Base-by-base conservation (phyloP, 108 stramenopile genomes). In the Seminavis robusta region DNA sequence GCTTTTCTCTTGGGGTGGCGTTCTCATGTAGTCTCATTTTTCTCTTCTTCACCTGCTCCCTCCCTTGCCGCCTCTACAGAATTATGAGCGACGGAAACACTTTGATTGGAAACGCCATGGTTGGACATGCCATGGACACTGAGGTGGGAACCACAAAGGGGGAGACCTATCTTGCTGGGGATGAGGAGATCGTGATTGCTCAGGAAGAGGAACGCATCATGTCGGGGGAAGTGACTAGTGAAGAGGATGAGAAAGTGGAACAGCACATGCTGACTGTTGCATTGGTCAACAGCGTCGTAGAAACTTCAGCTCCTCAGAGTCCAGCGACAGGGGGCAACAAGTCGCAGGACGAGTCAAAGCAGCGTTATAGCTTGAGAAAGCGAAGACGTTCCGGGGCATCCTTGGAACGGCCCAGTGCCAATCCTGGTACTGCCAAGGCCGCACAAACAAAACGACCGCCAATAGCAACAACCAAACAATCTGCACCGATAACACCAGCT, bases 201-300 rank as follows among this genome's bases (percentile, higher is more conserved):
- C 19, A 69, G 28, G 72, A 69, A 34, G 61, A 74, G 46, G 59
- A 65, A 8, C 36, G 39, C 32, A 63, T 83, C 33, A 27, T 67
- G 36, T 71, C 68, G 1, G 89, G 86, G 59, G 86, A 88, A 55
- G 88, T 85, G 39, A 76, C 86, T 43, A 65, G 48, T 23, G 80
- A 78, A 30, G 63, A 61, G 8, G 86, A 88, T 56, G 71, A 69
- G 28, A 47, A 59, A 41, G 69, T 73, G 16, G 82, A 82, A 30
- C 59, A 80, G 16, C 79, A 73, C 26, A 76, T 80, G 47, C 31
- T 85, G 23, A 74, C 74, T 17, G 79, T 79, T 28, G 87, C 83
- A 3, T 47, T 89, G 21, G 73, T 79, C n/a, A 75, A 80, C 7
- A 85, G 83, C 37, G 80, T 78, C 11, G 67, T 68, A 33, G 77